Conservation (phyloP, 306 rosid species). For the Lathyrus sativus region DNA sequence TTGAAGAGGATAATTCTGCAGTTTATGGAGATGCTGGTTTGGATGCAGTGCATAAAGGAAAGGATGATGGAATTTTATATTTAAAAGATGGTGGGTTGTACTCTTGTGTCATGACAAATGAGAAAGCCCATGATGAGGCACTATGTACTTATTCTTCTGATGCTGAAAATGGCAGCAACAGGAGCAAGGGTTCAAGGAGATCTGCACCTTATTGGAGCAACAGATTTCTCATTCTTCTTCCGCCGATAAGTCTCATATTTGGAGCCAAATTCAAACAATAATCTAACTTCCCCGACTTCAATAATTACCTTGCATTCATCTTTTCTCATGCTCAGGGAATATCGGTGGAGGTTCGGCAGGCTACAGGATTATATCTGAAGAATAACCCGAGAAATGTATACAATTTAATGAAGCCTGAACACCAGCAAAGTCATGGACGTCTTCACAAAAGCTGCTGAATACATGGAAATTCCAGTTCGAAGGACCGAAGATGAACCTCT, state of each 20-base stretch:
- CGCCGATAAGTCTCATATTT: constrained; percentile 97
- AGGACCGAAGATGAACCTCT: no score
- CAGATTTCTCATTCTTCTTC: constrained; percentile 88
- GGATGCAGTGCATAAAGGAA: no score
- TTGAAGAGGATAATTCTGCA: no score
- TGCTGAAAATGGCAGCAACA: constrained; percentile 99
- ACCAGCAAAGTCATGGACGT: no score
- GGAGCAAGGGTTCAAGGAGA: constrained; percentile 89
- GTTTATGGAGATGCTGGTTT: no score
- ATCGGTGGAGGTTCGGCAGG: constrained; percentile 94
- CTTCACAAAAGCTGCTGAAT: no score
- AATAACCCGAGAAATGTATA: constrained; percentile 76
- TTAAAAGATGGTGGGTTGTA: no score
- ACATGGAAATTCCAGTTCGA: no score
- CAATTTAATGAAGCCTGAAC: constrained; percentile 61
- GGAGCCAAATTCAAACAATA: constrained; percentile 91
- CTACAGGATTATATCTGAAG: constrained; percentile 86
- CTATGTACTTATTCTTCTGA: no score
- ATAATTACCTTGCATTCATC: constrained; percentile 88
- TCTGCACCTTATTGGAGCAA: constrained; percentile 94
- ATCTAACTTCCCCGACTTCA: constrained; percentile 93
- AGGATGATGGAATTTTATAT: no score
- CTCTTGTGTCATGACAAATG: no score
- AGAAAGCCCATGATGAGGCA: no score
- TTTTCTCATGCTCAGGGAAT: constrained; percentile 89